Base-by-base conservation (phyloP, 495 filamentous ascomycete genomes). In the Staphylotrichum longicolle region DNA sequence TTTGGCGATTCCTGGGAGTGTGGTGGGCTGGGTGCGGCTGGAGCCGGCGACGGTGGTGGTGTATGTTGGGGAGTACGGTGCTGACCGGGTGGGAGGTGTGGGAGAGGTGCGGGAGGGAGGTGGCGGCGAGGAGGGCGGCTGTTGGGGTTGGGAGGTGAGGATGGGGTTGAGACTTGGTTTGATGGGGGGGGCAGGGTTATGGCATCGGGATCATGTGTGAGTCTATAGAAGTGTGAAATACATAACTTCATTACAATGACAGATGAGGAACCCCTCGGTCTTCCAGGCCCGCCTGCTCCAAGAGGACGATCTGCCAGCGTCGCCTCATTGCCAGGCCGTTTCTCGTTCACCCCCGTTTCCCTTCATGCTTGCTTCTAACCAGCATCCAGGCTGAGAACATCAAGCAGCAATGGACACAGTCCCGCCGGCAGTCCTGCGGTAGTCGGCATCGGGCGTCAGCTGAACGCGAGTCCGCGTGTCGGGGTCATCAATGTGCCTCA, bases 41-140 rank as follows among this genome's bases (percentile, higher is more conserved):
- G 66, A 71, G 1, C 73, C 78, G 5, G 72, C 77, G 40, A 72
- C 70, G 12, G 76, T 86, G 12, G 5, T 46, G 78, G 40, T 73
- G 77, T 15, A 85, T 83, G 80, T 71, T 85, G 27, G 62, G 78
- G 37, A 88, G 84, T 63, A 87, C 86, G 6, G 54, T 82, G 30
- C 63, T 88, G 67, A 81, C 82, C 30, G 77, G 75, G 8, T 60
- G 74, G 66, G 83, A 85, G 65, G 78, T 87, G 9, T 89, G 86
- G 86, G 79, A 82, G 53, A 72, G 71, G 61, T 77, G 78, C 57
- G 75, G 71, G 14, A 66, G 63, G 11, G 72, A 76, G 46, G 62
- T 76, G 4, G 66, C 52, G 11, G 39, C 44, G 27, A 48, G 59
- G 41, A 11, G 11, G 7, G 56, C 15, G 12, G 20, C 51, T 4